Base-by-base conservation (phyloP, 2,329 filamentous ascomycete genomes). In the Fusarium sp. region DNA sequence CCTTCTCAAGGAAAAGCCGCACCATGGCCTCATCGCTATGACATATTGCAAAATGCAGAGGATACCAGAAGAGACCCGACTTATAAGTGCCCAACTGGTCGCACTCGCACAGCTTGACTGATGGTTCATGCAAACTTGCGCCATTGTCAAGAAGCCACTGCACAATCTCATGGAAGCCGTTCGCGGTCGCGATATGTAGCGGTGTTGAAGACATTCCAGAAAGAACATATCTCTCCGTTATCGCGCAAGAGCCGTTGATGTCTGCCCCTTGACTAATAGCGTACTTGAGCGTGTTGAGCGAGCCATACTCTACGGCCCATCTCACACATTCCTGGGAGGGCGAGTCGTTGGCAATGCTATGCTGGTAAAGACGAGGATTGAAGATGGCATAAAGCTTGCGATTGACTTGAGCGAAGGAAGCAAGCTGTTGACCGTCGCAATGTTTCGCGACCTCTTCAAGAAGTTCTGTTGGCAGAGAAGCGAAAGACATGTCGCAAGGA, bases 141-240 rank as follows among this genome's bases (percentile, higher is more conserved):
- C 59, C 65, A n/a, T 57, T 50, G n/a, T 68, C 65, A 18, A 68
- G 45, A n/a, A 70, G 65, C 65, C 54, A 68, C 9, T 13, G n/a
- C 9, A 61, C 65, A n/a, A 70, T 36, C n/a, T 70, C 52, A 8
- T 63, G 54, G 14, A 64, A 36, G 6, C 36, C n/a, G 4, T 40
- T 14, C n/a, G 16, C 8, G 18, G 56, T 25, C 6, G 68, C 65
- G 16, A 60, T 11, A 29, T 70, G 68, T 18, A 70, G 38, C n/a
- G 65, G 68, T 5, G 68, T 27, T 3, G 36, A 66, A 25, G 54
- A 64, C 1, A 4, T 9, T 9, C 4, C 16, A 4, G 16, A 38
- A 42, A 8, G 13, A 36, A 36, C 20, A 22, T 57, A 14, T 16
- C 6, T 20, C 16, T 20, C 29, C 6, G 7, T 22, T 56, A 4